Percentiles rank a stretch among this genome's conserved stretches.
Conservation (phyloP, 768 basidiomycete species). For the Podaxis sp. region DNA sequence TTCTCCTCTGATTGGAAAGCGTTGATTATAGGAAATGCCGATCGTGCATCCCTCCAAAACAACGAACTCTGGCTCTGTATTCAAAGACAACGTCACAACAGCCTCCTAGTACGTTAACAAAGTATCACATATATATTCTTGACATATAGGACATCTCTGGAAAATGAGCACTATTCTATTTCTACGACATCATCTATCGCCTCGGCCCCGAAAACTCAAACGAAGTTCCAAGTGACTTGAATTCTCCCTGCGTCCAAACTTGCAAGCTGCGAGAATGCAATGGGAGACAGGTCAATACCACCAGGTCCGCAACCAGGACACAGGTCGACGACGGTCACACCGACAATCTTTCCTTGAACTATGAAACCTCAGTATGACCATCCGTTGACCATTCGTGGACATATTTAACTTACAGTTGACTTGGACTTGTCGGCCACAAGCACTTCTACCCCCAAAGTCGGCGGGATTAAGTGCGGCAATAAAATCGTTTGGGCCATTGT, state of each 20-base stretch:
- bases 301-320: slow-evolving; percentile 28
- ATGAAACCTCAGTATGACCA: not conserved
- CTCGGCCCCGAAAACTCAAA: slow-evolving; percentile 6
- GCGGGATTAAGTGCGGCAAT: slow-evolving; percentile 24
- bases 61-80: no score
- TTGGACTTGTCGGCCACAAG: slow-evolving; percentile 24
- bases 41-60: no score
- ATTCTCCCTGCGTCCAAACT: slow-evolving; percentile 24
- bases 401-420: slow-evolving; percentile 21
- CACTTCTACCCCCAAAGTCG: slow-evolving; percentile 19
- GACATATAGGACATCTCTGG: no score
- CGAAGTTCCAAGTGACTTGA: slow-evolving; percentile 27
- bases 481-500: slow-evolving; percentile 21
- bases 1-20: no score
- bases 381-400: not conserved
- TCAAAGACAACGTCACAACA: no score
- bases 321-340: slow-evolving; percentile 26
- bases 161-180: no score
- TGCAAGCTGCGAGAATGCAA: slow-evolving; percentile 29
- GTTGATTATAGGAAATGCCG: no score
- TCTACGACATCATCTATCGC: no score
- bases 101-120: no score
- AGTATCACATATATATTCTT: no score
- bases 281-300: slow-evolving; percentile 27
- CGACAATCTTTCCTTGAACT: slow-evolving; percentile 27